Percentiles rank a stretch among this genome's conserved stretches.
These are phyloP conservation scores for Umbelopsis isabellina DNA, from an alignment of 192 early-diverging fungal genomes.

Conservation along the genomic window DNA sequence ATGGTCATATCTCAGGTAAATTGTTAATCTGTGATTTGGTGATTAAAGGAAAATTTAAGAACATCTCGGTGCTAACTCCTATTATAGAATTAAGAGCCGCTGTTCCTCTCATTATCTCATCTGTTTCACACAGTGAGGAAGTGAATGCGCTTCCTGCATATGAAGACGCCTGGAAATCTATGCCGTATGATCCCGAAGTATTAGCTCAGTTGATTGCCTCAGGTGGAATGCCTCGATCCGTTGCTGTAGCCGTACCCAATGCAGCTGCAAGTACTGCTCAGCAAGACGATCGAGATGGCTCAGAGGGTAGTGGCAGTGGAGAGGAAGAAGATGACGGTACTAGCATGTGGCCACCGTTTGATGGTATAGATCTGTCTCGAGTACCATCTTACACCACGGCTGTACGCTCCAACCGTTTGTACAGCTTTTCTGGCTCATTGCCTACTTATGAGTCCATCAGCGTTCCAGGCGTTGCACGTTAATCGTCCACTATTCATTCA, in stretches of 20 bases:
- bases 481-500: not conserved
- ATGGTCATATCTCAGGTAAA: slow-evolving; percentile 44
- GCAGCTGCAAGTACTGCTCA: slow-evolving; percentile 29
- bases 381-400: slow-evolving; percentile 39
- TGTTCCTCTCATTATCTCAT: slow-evolving; percentile 39
- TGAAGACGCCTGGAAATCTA: slow-evolving; percentile 36
- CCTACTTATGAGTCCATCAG: slow-evolving; percentile 34
- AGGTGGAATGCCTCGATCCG: slow-evolving; percentile 29
- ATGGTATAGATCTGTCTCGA: slow-evolving; percentile 29
- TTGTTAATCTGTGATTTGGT: too few species aligned
- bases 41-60: too few species aligned
- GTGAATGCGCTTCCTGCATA: slow-evolving; percentile 34
- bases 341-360: not conserved
- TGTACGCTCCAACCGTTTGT: slow-evolving; percentile 15
- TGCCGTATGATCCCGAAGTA: slow-evolving; percentile 35
- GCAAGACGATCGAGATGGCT: not conserved
- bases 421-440: slow-evolving; percentile 22
- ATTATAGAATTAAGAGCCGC: slow-evolving; percentile 36
- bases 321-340: slow-evolving; percentile 8
- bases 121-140: slow-evolving; percentile 28
- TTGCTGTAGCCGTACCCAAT: slow-evolving; percentile 29
- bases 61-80: too few species aligned
- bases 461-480: slow-evolving; percentile 23
- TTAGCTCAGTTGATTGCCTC: slow-evolving; percentile 23
- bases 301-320: not conserved